phyloP scores from a whole-genome alignment of 2,329 filamentous ascomycete genomes.

The Aspergillus proliferans region DNA sequence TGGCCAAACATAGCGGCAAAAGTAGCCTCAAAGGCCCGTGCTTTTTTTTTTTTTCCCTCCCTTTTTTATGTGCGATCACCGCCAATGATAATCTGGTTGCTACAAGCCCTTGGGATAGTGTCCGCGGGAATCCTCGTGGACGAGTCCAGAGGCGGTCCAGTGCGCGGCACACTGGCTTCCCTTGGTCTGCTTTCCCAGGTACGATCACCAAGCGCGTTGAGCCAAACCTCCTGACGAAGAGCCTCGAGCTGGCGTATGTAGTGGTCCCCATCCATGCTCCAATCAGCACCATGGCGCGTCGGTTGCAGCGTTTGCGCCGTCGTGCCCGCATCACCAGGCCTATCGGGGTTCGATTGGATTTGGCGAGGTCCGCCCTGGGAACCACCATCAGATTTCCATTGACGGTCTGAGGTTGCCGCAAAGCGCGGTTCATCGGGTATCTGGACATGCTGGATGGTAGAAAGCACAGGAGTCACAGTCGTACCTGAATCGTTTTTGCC shows the following conservation, averaged over 20 bases:
- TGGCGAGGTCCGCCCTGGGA: slow-evolving; percentile 22
- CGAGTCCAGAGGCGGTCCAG: slow-evolving; percentile 27
- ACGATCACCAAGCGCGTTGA: slow-evolving; percentile 79
- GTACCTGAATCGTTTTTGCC: slow-evolving; percentile 22
- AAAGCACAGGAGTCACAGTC: slow-evolving; percentile 23
- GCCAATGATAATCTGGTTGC: slow-evolving; percentile 36
- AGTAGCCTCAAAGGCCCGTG: neutral
- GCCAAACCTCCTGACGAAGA: slow-evolving; percentile 78
- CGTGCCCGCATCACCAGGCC: neutral
- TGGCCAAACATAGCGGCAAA: neutral
- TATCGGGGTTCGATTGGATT: neutral
- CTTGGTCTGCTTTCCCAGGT: slow-evolving; percentile 42
- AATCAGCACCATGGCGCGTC: slow-evolving; percentile 23
- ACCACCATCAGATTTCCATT: slow-evolving; percentile 26
- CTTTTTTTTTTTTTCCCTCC: slow-evolving; percentile 13
- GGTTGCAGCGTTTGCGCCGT: slow-evolving; percentile 14
- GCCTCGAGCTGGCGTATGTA: slow-evolving; percentile 87
- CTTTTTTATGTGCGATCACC: slow-evolving; percentile 32
- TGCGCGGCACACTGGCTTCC: slow-evolving; percentile 22
- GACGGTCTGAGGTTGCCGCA: slow-evolving; percentile 20
- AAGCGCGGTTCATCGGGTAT: slow-evolving; percentile 19
- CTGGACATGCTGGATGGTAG: slow-evolving; percentile 23
- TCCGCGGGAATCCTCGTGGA: slow-evolving; percentile 26
- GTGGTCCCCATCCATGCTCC: slow-evolving; percentile 58
- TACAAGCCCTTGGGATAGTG: slow-evolving; percentile 28